Evolutionary conservation across 352 stramenopile species (phyloP).

Genomic region (Phytophthora colocasiae): DNA sequence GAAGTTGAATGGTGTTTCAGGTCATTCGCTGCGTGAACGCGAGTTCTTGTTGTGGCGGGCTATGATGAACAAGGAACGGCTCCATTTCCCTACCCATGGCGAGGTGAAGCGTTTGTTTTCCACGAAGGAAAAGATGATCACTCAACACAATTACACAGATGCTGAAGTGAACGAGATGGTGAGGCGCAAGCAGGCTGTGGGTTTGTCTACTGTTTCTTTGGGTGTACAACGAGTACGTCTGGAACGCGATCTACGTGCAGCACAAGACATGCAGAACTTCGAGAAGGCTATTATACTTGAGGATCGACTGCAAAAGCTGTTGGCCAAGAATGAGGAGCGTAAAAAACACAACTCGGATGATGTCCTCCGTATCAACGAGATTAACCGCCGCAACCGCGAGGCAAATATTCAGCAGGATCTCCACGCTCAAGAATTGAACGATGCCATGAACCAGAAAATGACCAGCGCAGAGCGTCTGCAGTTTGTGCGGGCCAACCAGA

Average conservation of each 20-base stretch:
- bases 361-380: slow-evolving; percentile 86
- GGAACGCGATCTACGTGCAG: slow-evolving; percentile 78
- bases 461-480: slow-evolving; percentile 84
- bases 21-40: slow-evolving; percentile 75
- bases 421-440: slow-evolving; percentile 75
- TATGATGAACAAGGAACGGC: slow-evolving; percentile 79
- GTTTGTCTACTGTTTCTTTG: slow-evolving; percentile 68
- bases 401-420: slow-evolving; percentile 86
- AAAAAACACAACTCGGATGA: slow-evolving; percentile 84
- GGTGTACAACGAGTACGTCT: slow-evolving; percentile 82
- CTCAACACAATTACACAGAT: slow-evolving; percentile 82
- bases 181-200: slow-evolving; percentile 70
- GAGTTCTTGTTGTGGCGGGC: slow-evolving; percentile 87
- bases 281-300: slow-evolving; percentile 84
- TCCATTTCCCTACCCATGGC: slow-evolving; percentile 76
- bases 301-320: slow-evolving; percentile 63
- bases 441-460: slow-evolving; percentile 81
- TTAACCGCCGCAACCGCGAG: slow-evolving; percentile 85
- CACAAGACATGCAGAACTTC: slow-evolving; percentile 89
- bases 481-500: slow-evolving; percentile 84
- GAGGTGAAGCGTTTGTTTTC: slow-evolving; percentile 70
- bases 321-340: slow-evolving; percentile 72
- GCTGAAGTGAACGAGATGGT: slow-evolving; percentile 86
- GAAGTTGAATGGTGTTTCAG: slow-evolving; percentile 76
- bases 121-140: slow-evolving; percentile 74